A percentile compares a stretch with the other conserved stretches of the same genome.
Evolutionary conservation across 2,329 filamentous ascomycete species (phyloP).

Genomic region (Fusarium agapanthi): DNA sequence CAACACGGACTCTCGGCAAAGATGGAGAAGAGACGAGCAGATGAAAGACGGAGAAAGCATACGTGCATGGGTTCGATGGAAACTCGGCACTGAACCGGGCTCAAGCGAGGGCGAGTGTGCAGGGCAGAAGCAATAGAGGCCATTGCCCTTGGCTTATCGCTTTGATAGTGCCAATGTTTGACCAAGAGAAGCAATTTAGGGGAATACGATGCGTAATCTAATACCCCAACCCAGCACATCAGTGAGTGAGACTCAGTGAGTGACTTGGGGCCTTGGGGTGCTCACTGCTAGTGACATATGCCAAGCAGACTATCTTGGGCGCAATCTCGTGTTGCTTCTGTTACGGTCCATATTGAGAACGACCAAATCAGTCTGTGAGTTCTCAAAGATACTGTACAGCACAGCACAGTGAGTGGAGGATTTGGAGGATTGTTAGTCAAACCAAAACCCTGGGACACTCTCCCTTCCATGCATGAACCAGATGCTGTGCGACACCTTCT

Average conservation of each 20-base stretch:
- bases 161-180: slow-evolving; percentile 2
- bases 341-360: not conserved
- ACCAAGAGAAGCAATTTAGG: slow-evolving; percentile 20
- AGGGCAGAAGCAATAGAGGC: not conserved
- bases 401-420: not conserved
- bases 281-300: slow-evolving; percentile 22
- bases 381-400: not conserved
- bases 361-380: not conserved
- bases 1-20: slow-evolving; percentile 10
- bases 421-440: not conserved
- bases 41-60: not conserved
- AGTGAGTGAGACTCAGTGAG: not conserved
- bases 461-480: slow-evolving; percentile 18
- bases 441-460: slow-evolving; percentile 28
- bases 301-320: slow-evolving; percentile 17
- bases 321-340: slow-evolving; percentile 27
- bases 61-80: not conserved
- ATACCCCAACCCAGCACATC: not conserved
- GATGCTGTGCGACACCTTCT: slow-evolving; percentile 23
- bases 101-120: not conserved
- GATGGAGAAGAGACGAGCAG: not conserved
- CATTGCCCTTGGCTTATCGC: not conserved
- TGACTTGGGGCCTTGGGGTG: not conserved
- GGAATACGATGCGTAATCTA: slow-evolving; percentile 17
- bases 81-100: not conserved